Conservation (phyloP, 805 yeast species). For the Kregervanrija delftensis region DNA sequence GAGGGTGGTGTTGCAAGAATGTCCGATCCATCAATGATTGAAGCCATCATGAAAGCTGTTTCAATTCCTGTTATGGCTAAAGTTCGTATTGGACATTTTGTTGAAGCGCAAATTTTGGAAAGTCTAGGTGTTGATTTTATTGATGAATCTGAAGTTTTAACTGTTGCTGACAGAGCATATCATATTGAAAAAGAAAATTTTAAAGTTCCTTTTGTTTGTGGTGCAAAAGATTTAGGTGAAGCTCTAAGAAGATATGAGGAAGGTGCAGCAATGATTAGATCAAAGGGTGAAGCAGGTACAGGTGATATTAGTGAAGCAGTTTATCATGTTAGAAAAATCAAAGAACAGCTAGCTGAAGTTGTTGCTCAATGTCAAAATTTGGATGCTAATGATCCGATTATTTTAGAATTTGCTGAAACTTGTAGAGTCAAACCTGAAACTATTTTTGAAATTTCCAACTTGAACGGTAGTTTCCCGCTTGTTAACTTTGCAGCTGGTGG, state of each 20-base stretch:
- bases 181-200: slow-evolving; percentile 58
- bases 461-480: slow-evolving; percentile 62
- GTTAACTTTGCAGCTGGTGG: slow-evolving; percentile 89
- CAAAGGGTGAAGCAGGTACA: slow-evolving; percentile 88
- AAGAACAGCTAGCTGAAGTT: slow-evolving; percentile 45
- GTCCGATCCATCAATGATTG: slow-evolving; percentile 79
- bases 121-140: slow-evolving; percentile 70
- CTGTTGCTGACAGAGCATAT: slow-evolving; percentile 66
- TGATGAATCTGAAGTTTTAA: slow-evolving; percentile 79
- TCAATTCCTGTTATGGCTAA: slow-evolving; percentile 81
- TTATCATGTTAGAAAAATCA: slow-evolving; percentile 60
- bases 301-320: slow-evolving; percentile 84
- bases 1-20: slow-evolving; percentile 79
- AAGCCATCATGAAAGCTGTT: slow-evolving; percentile 63
- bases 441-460: slow-evolving; percentile 41
- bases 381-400: slow-evolving; percentile 35
- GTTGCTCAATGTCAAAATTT: slow-evolving; percentile 11
- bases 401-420: slow-evolving; percentile 46
- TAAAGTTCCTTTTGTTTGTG: slow-evolving; percentile 77
- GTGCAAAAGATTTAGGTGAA: slow-evolving; percentile 76
- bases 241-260: slow-evolving; percentile 72
- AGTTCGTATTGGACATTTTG: slow-evolving; percentile 76
- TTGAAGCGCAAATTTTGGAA: slow-evolving; percentile 74
- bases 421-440: slow-evolving; percentile 54
- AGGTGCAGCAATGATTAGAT: slow-evolving; percentile 83